Evolutionary conservation across 768 basidiomycete genomes (phyloP).

Genomic region (Lentinula guzmanii): DNA sequence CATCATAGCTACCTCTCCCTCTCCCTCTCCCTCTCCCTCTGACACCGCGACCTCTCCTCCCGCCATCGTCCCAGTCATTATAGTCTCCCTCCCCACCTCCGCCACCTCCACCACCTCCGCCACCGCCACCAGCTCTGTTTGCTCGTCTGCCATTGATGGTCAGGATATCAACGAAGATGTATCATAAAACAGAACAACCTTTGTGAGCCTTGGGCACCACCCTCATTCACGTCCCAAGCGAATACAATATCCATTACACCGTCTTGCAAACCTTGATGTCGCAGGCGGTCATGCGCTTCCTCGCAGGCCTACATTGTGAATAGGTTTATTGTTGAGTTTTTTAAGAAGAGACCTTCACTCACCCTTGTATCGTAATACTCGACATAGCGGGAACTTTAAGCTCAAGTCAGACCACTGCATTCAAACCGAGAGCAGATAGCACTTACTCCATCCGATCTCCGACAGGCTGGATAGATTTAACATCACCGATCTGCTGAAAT

Average conservation of each 20-base stretch:
- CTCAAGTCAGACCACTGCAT: neutral
- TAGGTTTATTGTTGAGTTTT: slow-evolving; percentile 6
- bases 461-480: slow-evolving; percentile 70
- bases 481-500: slow-evolving; percentile 87
- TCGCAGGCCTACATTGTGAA: slow-evolving; percentile 52
- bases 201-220: slow-evolving; percentile 39
- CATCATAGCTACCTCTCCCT: slow-evolving; percentile 34
- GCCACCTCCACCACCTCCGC: slow-evolving; percentile 12
- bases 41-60: slow-evolving; percentile 26
- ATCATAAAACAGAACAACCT: slow-evolving; percentile 20
- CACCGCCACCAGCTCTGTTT: slow-evolving; percentile 10
- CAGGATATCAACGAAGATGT: neutral
- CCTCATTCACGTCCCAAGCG: slow-evolving; percentile 73
- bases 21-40: slow-evolving; percentile 35
- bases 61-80: slow-evolving; percentile 41
- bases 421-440: neutral
- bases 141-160: neutral
- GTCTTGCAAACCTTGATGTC: slow-evolving; percentile 75
- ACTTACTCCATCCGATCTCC: slow-evolving; percentile 59
- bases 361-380: slow-evolving; percentile 91
- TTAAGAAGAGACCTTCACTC: slow-evolving; percentile 16
- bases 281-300: slow-evolving; percentile 73
- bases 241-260: slow-evolving; percentile 86
- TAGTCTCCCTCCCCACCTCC: slow-evolving; percentile 25
- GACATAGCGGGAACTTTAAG: slow-evolving; percentile 75